phyloP scores from a whole-genome alignment of 164 flowering plant genomes.

The Tetrastigma voinierianum region DNA sequence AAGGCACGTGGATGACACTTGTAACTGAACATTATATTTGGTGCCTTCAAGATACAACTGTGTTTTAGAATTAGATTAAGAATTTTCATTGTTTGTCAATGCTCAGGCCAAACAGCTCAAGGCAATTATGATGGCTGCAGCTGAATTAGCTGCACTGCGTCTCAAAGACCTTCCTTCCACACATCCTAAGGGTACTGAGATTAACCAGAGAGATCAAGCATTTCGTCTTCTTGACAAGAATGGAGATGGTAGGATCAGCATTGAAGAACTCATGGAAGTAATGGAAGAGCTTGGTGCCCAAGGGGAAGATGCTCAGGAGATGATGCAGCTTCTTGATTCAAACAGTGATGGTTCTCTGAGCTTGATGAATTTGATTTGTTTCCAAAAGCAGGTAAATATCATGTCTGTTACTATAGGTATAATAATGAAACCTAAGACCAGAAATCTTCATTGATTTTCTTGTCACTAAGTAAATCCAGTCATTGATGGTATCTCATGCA shows the following conservation, averaged over 20 bases:
- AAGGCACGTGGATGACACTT: not conserved
- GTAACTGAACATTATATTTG: not conserved
- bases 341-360: constrained; percentile 95
- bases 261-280: constrained; percentile 89
- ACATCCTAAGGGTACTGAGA: constrained; percentile 37
- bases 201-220: constrained; percentile 54
- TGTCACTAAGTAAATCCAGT: no score
- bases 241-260: constrained; percentile 93
- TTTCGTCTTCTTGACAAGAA: constrained; percentile 93
- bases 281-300: constrained; percentile 97
- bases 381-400: constrained; percentile 73
- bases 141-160: constrained; percentile 84
- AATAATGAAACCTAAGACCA: no score
- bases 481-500: no score
- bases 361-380: constrained; percentile 84
- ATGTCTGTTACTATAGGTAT: not conserved
- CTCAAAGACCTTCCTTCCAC: constrained; percentile 69
- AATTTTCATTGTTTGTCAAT: constrained; percentile 7
- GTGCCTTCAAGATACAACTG: not conserved
- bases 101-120: constrained; percentile 79
- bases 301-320: constrained; percentile 82
- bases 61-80: not conserved
- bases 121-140: constrained; percentile 94
- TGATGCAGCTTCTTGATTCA: constrained; percentile 92
- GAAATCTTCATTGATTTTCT: no score